phyloP scores from a whole-genome alignment of 1,284 basidiomycete species.

The Heterobasidion occidentale region DNA sequence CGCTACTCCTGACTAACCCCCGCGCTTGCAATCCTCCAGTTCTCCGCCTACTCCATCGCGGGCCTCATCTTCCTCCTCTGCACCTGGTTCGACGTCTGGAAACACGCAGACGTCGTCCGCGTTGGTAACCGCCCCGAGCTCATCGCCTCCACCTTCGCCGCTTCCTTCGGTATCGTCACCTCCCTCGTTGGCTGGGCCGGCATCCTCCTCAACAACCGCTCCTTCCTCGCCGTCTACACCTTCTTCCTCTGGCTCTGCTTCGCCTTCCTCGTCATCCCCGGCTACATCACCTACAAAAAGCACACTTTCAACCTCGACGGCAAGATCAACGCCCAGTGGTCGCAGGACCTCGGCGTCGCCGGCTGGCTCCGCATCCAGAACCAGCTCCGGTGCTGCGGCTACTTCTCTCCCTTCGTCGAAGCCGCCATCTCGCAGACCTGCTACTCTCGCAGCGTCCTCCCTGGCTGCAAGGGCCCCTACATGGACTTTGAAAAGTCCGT shows the following conservation, averaged over 20 bases:
- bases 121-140: constrained; percentile 48
- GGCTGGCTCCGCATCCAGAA: constrained; percentile 50
- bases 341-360: constrained; percentile 34
- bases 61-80: constrained; percentile 44
- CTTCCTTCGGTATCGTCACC: constrained; percentile 39
- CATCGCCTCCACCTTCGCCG: constrained; percentile 49
- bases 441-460: constrained; percentile 45
- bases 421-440: constrained; percentile 49
- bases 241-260: constrained; percentile 53
- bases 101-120: constrained; percentile 47
- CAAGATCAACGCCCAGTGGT: constrained; percentile 56
- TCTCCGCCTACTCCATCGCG: constrained; percentile 41
- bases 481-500: constrained; percentile 39
- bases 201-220: constrained; percentile 57
- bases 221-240: constrained; percentile 53
- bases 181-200: constrained; percentile 55
- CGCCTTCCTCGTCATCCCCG: constrained; percentile 49
- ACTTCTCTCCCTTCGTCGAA: constrained; percentile 52
- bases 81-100: constrained; percentile 56
- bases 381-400: constrained; percentile 52
- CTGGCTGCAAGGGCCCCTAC: constrained; percentile 52
- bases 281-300: constrained; percentile 56
- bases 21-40: constrained; percentile 22
- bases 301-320: constrained; percentile 58
- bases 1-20: neutral